phyloP scores from a whole-genome alignment of 106 monocot species.

The Dioscorea zingiberensis region DNA sequence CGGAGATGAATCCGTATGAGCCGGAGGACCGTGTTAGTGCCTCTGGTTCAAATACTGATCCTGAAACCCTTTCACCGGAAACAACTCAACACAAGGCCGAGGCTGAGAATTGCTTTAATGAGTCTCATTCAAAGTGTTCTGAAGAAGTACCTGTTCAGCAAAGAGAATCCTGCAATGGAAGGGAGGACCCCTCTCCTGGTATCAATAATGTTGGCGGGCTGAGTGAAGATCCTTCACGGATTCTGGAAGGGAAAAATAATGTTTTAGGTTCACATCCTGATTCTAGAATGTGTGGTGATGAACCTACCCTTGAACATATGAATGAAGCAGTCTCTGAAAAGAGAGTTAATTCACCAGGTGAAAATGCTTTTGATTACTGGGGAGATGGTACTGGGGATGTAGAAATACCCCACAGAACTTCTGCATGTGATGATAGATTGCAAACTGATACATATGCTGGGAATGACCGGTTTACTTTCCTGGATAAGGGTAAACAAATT shows the following conservation, averaged over 20 bases:
- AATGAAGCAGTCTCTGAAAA: background rate
- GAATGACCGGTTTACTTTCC: constrained; percentile 4
- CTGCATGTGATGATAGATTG: background rate
- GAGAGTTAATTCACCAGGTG: constrained; percentile 6
- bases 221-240: constrained; percentile 3
- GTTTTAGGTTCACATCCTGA: constrained; percentile 4
- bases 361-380: background rate
- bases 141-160: constrained; percentile 3
- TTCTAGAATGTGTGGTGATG: constrained; percentile 11
- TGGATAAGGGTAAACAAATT: constrained; percentile 10
- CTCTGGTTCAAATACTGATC: constrained; percentile 24
- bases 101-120: constrained; percentile 1
- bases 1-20: constrained; percentile 4
- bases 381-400: background rate
- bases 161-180: constrained; percentile 4
- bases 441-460: background rate
- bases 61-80: constrained; percentile 13
- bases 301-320: constrained; percentile 2
- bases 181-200: constrained; percentile 4
- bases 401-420: background rate
- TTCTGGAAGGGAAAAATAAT: background rate
- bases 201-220: background rate
- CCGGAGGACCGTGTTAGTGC: constrained; percentile 20
- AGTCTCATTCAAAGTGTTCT: constrained; percentile 2
- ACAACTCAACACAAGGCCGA: constrained; percentile 3